These are phyloP conservation scores for Aspergillus fumigatus DNA, from an alignment of 2,329 filamentous ascomycete species.

Conservation along the genomic window DNA sequence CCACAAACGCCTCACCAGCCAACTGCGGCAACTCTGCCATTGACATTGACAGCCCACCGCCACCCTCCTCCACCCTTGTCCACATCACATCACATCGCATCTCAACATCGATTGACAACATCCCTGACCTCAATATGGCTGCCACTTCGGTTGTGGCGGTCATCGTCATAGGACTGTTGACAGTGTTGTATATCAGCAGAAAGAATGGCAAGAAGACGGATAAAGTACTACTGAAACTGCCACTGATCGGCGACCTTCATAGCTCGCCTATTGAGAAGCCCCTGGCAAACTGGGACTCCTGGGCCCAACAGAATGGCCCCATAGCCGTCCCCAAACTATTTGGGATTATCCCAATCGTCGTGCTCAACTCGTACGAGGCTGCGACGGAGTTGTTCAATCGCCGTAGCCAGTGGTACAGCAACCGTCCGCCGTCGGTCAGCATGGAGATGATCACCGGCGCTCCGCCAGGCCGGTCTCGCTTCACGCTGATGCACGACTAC, in stretches of 20 bases:
- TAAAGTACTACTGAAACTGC: slow-evolving; percentile 18
- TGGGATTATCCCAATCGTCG: slow-evolving; percentile 35
- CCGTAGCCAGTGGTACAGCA: slow-evolving; percentile 39
- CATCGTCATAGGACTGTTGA: slow-evolving; percentile 3
- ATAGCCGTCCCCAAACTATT: slow-evolving; percentile 25
- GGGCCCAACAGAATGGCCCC: slow-evolving; percentile 32
- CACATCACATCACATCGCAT: too few species aligned
- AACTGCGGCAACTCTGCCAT: too few species aligned
- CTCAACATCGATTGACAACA: too few species aligned
- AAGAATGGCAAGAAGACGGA: not conserved
- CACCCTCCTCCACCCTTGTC: too few species aligned
- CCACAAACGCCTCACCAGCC: too few species aligned
- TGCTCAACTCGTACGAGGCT: slow-evolving; percentile 33
- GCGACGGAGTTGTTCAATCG: slow-evolving; percentile 40
- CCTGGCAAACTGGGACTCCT: slow-evolving; percentile 29
- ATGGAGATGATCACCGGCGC: slow-evolving; percentile 36
- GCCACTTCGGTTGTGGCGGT: not conserved
- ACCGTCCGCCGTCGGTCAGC: slow-evolving; percentile 34
- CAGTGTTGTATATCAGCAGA: slow-evolving; percentile 5
- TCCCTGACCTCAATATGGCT: not conserved
- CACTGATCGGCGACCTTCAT: slow-evolving; percentile 30
- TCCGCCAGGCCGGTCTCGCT: slow-evolving; percentile 15
- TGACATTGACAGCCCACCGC: too few species aligned
- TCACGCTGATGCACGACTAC: slow-evolving; percentile 47
- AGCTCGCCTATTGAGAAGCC: slow-evolving; percentile 24